A percentile compares a stretch with the other conserved stretches of the same genome.
These are phyloP conservation scores for Geotrichum phurueaensis DNA, from an alignment of 1,139 yeast species.

Conservation along the genomic window DNA sequence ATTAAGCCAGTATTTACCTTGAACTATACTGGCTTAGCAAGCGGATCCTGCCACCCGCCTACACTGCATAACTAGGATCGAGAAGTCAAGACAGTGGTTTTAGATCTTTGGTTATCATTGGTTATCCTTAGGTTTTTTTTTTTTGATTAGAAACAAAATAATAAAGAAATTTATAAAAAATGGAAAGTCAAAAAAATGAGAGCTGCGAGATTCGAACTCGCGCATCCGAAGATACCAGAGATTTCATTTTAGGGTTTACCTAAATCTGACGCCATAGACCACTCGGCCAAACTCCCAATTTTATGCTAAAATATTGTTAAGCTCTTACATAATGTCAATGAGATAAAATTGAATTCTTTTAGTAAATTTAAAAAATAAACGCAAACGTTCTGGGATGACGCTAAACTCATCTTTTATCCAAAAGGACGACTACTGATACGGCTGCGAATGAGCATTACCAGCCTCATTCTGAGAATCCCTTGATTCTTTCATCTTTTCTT, in stretches of 20 bases:
- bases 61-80: background rate
- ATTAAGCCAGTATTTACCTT: background rate
- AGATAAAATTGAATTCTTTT: too few species aligned
- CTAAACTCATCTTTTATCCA: too few species aligned
- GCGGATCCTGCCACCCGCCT: background rate
- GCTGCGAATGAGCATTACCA: too few species aligned
- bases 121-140: background rate
- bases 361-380: too few species aligned
- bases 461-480: too few species aligned
- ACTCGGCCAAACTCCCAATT: slow-evolving; percentile 41
- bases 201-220: slow-evolving; percentile 43
- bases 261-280: slow-evolving; percentile 43
- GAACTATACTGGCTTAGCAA: background rate
- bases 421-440: too few species aligned
- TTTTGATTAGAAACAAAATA: background rate
- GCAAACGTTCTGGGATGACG: too few species aligned
- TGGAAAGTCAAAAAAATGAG: slow-evolving; percentile 28
- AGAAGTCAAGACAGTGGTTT: background rate
- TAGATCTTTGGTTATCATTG: background rate
- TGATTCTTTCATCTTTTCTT: too few species aligned
- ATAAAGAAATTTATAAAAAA: background rate
- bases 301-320: background rate
- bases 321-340: too few species aligned
- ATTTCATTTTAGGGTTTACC: slow-evolving; percentile 33
- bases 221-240: slow-evolving; percentile 43